phyloP scores from a whole-genome alignment of 1,284 basidiomycete species.

The Leccinum pachyderme region DNA sequence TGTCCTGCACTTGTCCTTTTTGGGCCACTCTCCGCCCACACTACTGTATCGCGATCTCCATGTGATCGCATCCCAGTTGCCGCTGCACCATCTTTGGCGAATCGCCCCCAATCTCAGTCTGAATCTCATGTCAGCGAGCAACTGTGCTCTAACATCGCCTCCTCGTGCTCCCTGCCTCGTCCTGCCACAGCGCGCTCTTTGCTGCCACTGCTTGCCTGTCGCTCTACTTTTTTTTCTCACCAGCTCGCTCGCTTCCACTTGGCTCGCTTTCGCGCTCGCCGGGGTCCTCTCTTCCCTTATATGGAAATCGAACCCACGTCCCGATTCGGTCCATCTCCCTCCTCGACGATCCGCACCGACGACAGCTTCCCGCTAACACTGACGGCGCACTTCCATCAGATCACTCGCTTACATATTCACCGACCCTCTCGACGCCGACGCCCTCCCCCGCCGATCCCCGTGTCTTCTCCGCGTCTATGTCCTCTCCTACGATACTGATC shows the following conservation, averaged over 20 bases:
- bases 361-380: slow-evolving; percentile 15
- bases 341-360: slow-evolving; percentile 36
- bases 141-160: slow-evolving; percentile 20
- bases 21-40: slow-evolving; percentile 28
- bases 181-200: slow-evolving; percentile 26
- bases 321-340: slow-evolving; percentile 15
- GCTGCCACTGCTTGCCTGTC: slow-evolving; percentile 8
- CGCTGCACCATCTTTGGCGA: slow-evolving; percentile 35
- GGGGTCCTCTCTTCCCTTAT: slow-evolving; percentile 29
- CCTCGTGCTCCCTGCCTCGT: slow-evolving; percentile 17
- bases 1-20: slow-evolving; percentile 23
- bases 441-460: slow-evolving; percentile 23
- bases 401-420: slow-evolving; percentile 25
- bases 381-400: slow-evolving; percentile 9
- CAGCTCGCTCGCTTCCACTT: slow-evolving; percentile 29
- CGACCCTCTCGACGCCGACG: slow-evolving; percentile 26
- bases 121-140: slow-evolving; percentile 35
- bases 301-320: slow-evolving; percentile 24
- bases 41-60: slow-evolving; percentile 32
- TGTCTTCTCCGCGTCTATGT: not conserved
- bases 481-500: slow-evolving; percentile 4
- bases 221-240: slow-evolving; percentile 14
- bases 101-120: slow-evolving; percentile 29
- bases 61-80: slow-evolving; percentile 34
- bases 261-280: slow-evolving; percentile 30